phyloP scores from a whole-genome alignment of 148 eudicot species.

The Vaccinium myrtillus region DNA sequence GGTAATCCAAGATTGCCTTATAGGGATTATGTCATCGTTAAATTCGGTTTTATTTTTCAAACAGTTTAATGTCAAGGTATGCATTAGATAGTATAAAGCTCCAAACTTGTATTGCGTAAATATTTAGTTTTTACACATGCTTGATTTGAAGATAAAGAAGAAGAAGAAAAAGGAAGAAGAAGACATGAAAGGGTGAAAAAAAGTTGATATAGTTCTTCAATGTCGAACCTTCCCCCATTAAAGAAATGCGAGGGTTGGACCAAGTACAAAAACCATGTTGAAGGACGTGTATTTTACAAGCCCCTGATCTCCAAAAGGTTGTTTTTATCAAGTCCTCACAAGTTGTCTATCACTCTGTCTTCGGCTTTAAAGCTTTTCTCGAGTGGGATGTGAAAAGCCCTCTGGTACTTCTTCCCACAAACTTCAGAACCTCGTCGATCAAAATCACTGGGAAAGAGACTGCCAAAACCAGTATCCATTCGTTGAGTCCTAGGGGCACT shows the following conservation, averaged over 20 bases:
- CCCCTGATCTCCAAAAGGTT: not conserved
- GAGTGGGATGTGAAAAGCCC: not conserved
- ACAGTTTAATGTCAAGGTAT: not conserved
- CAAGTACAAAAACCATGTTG: not conserved
- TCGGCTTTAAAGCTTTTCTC: constrained; percentile 3
- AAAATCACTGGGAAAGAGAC: constrained; percentile 44
- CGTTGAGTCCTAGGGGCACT: constrained; percentile 48
- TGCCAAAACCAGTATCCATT: constrained; percentile 46
- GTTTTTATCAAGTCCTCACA: not conserved
- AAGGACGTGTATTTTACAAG: not conserved
- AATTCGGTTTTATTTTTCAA: not conserved
- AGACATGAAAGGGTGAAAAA: not conserved
- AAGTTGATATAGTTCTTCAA: not conserved
- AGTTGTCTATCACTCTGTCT: constrained; percentile 12
- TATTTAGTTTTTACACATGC: not conserved
- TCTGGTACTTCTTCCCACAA: constrained; percentile 14
- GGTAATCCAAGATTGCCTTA: not conserved
- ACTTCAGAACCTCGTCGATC: constrained; percentile 27
- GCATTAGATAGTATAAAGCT: not conserved
- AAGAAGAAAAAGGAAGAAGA: not conserved
- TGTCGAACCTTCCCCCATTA: not conserved
- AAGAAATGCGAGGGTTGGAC: not conserved
- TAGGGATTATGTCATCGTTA: not conserved
- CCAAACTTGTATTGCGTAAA: not conserved
- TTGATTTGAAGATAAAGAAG: not conserved